These are phyloP conservation scores for Fragosphaeria purpurea DNA, from an alignment of 2,329 filamentous ascomycete species.

Conservation along the genomic window DNA sequence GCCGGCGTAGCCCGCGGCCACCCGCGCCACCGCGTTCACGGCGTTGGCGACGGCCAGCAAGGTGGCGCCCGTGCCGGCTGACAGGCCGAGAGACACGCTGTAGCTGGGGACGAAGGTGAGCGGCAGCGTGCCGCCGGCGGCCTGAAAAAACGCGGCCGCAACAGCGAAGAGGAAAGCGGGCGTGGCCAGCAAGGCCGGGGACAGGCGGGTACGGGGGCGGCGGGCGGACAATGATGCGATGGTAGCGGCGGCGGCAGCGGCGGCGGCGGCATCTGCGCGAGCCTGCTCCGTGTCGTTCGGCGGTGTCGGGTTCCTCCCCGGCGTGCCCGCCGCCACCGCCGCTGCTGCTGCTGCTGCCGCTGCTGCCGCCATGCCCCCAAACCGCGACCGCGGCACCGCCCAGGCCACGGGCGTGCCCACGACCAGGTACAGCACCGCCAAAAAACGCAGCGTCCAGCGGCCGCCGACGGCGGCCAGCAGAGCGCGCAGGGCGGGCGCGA, in stretches of 20 bases:
- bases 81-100: constrained; percentile 32
- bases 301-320: too few relatives aligned
- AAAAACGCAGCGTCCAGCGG: constrained; percentile 32
- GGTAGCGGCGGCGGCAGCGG: constrained; percentile 11
- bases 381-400: constrained; percentile 28
- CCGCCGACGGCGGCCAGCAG: constrained; percentile 32
- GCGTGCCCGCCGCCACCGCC: neutral
- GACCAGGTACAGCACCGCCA: constrained; percentile 27
- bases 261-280: neutral
- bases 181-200: constrained; percentile 61
- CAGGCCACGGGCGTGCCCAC: constrained; percentile 30
- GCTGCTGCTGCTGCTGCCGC: neutral
- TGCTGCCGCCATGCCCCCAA: constrained; percentile 10
- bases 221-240: too few relatives aligned
- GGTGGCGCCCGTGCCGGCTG: constrained; percentile 29
- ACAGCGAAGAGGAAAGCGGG: constrained; percentile 92
- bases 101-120: constrained; percentile 39
- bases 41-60: constrained; percentile 35
- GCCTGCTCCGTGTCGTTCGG: too few relatives aligned
- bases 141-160: constrained; percentile 59
- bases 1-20: constrained; percentile 33
- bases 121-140: constrained; percentile 35
- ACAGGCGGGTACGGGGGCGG: constrained; percentile 26
- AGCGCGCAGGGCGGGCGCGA: constrained; percentile 28
- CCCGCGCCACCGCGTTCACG: constrained; percentile 33